Evolutionary conservation across 2,329 filamentous ascomycete genomes (phyloP).

Genomic region (Neonectria punicea): DNA sequence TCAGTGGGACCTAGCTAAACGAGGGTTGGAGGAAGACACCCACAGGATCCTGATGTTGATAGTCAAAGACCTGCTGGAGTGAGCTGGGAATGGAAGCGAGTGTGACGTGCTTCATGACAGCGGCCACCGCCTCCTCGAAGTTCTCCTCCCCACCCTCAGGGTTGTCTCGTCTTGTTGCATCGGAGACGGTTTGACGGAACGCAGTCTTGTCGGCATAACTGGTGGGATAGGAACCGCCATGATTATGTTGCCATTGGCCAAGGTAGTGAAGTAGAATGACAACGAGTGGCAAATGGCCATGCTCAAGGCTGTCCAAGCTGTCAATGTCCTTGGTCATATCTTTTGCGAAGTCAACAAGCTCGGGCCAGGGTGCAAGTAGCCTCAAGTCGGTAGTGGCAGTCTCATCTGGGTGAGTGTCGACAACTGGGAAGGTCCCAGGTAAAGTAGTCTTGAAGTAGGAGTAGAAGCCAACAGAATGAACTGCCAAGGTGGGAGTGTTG

Average conservation of each 20-base stretch:
- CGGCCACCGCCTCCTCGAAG: conserved; percentile 89
- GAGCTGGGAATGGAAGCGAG: conserved; percentile 73
- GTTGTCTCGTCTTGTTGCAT: conserved; percentile 75
- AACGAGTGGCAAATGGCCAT: conserved; percentile 92
- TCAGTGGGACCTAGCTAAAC: conserved; percentile 14
- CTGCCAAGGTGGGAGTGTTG: conserved; percentile 79
- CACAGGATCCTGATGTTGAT: conserved; percentile 64
- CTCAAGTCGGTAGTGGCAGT: conserved; percentile 87
- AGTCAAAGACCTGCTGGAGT: conserved; percentile 81
- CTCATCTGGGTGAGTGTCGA: conserved; percentile 94
- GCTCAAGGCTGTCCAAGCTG: conserved; percentile 78
- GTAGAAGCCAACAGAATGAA: conserved; percentile 93
- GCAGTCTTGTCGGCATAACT: conserved; percentile 87
- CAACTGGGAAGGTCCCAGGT: conserved; percentile 85
- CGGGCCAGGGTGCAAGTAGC: conserved; percentile 86
- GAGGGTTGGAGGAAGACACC: conserved; percentile 41
- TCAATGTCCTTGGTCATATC: conserved; percentile 77
- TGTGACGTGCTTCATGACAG: conserved; percentile 88
- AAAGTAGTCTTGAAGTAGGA: conserved; percentile 85
- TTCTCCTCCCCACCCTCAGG: conserved; percentile 94
- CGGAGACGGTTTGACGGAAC: conserved; percentile 78
- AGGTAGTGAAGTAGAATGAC: conserved; percentile 85
- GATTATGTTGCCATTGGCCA: conserved; percentile 78
- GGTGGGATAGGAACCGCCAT: conserved; percentile 74
- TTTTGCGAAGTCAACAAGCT: conserved; percentile 74